These are phyloP conservation scores for Ascosphaera pollenicola DNA, from an alignment of 2,329 filamentous ascomycete genomes.

Conservation along the genomic window DNA sequence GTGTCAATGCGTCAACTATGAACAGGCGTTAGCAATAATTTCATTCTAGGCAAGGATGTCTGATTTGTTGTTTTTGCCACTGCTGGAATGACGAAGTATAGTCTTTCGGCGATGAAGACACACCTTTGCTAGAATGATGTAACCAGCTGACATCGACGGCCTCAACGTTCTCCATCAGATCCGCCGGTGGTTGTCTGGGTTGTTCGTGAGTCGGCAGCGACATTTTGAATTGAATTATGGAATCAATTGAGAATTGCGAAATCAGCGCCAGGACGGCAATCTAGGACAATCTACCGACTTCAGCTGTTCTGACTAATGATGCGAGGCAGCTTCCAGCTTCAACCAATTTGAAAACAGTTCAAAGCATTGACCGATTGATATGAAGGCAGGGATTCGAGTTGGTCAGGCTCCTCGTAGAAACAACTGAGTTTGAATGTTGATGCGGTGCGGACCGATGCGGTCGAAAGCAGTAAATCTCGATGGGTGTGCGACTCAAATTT, in stretches of 20 bases:
- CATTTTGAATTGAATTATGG: background rate
- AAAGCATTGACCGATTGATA: too few species aligned
- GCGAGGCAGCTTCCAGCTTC: too few species aligned
- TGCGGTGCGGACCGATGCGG: too few species aligned
- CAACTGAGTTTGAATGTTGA: too few species aligned
- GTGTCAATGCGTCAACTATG: background rate
- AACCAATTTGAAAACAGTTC: too few species aligned
- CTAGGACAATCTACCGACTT: too few species aligned
- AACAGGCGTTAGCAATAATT: background rate
- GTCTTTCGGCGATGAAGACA: slow-evolving; percentile 10
- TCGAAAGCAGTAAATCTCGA: too few species aligned
- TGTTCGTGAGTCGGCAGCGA: background rate
- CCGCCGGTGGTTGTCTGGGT: background rate
- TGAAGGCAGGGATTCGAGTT: too few species aligned
- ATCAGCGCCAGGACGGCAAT: too few species aligned
- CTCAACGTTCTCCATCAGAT: slow-evolving; percentile 53
- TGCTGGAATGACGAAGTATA: background rate
- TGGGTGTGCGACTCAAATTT: background rate
- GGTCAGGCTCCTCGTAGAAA: too few species aligned
- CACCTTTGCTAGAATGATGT: slow-evolving; percentile 66
- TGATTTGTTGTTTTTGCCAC: background rate
- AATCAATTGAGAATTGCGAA: too few species aligned
- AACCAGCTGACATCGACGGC: slow-evolving; percentile 82
- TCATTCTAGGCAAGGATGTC: background rate
- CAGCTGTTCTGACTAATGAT: too few species aligned